Evolutionary conservation across 768 basidiomycete genomes (phyloP), one percentile per base, ranked within the genome.

Genomic region (Leccinum olivaceopallidum): DNA sequence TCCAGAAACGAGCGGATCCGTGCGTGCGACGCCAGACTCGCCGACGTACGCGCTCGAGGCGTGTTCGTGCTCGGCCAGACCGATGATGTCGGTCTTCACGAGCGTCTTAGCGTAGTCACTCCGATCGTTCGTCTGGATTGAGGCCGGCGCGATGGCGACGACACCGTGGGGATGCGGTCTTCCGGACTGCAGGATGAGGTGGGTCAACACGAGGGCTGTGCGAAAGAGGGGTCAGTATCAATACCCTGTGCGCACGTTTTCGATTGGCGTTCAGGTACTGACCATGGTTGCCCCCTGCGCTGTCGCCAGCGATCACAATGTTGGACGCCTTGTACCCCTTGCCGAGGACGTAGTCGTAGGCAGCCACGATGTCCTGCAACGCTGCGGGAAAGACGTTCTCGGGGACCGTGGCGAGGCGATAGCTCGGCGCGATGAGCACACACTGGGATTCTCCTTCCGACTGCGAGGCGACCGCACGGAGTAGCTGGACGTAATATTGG

Each of bases 141-240:
- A 18, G 5, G 0, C 10, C 0, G 89, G 89, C 0, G 86, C 76
- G 34, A 90, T 77, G 20, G 87, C 74, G 26, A 84, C 75, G 63
- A 91, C 73, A 62, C 88, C 85, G 0, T 73, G 70, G 48, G 84
- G 83, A 37, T 86, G 74, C 5, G 76, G 74, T 50, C 75, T 48
- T 67, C 14, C 83, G 22, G 85, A 84, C 73, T 89, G 87, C 59
- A 79, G 75, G 50, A 83, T 70, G 24, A 73, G 65, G 39, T 72
- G 71, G 7, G 69, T 63, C 44, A 71, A 44, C 4, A 71, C 59
- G 13, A 72, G 1, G 32, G 71, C 71, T 67, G 48, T 20, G 13
- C 7, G 20, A 16, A 53, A 5, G 12, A 10, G 34, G 20, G 6
- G 7, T n/a, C 34, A 13, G 7, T 12, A 9, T 34, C 50, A 18